These are phyloP conservation scores for Diphasiastrum complanatum DNA, from an alignment of 83 land plant species.

Conservation along the genomic window DNA sequence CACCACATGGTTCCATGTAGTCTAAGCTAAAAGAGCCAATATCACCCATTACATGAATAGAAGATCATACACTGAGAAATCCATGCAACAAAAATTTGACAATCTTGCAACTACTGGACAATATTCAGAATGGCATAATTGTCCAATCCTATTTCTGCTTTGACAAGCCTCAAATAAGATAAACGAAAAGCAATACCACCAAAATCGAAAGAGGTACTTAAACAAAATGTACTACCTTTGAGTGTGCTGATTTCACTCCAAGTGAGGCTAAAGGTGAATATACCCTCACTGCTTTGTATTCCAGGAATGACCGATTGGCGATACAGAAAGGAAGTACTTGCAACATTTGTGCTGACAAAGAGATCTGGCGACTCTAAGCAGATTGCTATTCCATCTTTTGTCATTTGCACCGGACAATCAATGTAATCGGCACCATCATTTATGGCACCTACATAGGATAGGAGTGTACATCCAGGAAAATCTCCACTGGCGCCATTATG, in stretches of 20 bases:
- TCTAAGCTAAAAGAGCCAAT: no score
- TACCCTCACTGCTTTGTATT: conserved; percentile 40
- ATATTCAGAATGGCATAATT: no score
- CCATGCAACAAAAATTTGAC: no score
- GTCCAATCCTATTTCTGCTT: no score
- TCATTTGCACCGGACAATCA: conserved; percentile 80
- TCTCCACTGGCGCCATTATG: conserved; percentile 85
- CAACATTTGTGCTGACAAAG: conserved; percentile 33
- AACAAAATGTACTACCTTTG: no score
- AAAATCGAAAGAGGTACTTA: no score
- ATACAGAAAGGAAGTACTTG: conserved; percentile 32
- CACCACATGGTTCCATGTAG: no score
- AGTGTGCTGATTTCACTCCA: conserved; percentile 63
- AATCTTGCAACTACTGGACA: no score
- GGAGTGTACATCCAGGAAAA: conserved; percentile 60
- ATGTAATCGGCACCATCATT: conserved; percentile 73
- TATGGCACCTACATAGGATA: conserved; percentile 66
- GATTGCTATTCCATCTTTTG: conserved; percentile 62
- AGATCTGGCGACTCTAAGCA: conserved; percentile 67
- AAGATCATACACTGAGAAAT: no score
- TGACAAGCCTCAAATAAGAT: no score
- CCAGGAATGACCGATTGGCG: conserved; percentile 28
- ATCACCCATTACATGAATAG: no score
- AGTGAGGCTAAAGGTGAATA: conserved; percentile 58
- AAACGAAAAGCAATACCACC: no score